Evolutionary conservation across 257 asterid species (phyloP), one percentile per base, ranked within the genome.

Genomic region (Solanum pimpinellifolium): DNA sequence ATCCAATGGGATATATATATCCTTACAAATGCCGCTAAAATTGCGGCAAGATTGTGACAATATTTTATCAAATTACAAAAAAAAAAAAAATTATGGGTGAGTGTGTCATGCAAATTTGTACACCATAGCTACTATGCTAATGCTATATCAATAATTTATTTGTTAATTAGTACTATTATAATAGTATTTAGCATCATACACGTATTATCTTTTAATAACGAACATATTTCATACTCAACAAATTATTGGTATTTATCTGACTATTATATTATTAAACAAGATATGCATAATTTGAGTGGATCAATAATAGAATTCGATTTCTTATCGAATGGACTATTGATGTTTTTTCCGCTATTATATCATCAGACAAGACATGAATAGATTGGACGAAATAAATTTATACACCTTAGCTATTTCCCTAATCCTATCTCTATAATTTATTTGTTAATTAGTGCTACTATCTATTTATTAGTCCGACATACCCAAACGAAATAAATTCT

Each of bases 41-140:
- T 85, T 88, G 89, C 88, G 90, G 90, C 89, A 80, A 83, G 86
- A 70, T 78, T 74, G 81, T 72, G 68, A 78, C 68, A 25, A 88
- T 35, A 88, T 70, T 85, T 85, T 46, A 44, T 88, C 12, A 41
- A n/a, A 62, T 62, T 62, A 33, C 0, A 0, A 62, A 62, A 23
- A n/a, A 23, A n/a, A n/a, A n/a, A n/a, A n/a, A n/a, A n/a, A 60
- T n/a, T 23, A 76, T 60, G n/a, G 72, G 78, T 56, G 86, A 18
- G 31, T 81, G 25, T 68, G 86, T 46, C 82, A 66, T 39, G 77
- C 16, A 69, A 80, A 33, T 52, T 69, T 86, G 88, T 85, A 87
- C 85, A 42, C 62, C 37, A 23, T 60, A 62, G 3, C 20, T 41
- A 76, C 37, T 76, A 9, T 27, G 11, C 39, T 46, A 60, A 56